Conservation (phyloP, 2,329 filamentous ascomycete species). For the Paradendryphiella salina region DNA sequence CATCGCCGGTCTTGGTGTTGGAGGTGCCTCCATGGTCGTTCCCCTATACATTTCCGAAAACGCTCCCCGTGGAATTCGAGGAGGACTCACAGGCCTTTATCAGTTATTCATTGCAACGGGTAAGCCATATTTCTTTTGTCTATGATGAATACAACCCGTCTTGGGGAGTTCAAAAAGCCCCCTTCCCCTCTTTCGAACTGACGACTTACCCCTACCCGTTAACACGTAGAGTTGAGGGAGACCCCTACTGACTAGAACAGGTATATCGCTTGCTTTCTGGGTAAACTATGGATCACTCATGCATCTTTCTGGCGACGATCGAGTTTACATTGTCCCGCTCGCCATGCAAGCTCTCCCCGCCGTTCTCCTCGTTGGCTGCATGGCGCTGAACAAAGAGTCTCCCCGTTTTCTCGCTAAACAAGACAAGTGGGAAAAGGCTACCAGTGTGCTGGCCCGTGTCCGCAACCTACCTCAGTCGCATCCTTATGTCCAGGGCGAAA, state of each 20-base stretch:
- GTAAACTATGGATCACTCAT: conserved; percentile 58
- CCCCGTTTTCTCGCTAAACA: conserved; percentile 69
- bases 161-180: too few relatives aligned
- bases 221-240: too few relatives aligned
- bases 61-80: conserved; percentile 61
- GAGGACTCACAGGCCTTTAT: conserved; percentile 63
- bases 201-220: too few relatives aligned
- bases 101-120: conserved; percentile 61
- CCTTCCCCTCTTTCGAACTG: too few relatives aligned
- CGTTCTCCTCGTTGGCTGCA: conserved; percentile 61
- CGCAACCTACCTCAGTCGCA: conserved; percentile 54
- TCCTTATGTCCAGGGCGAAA: conserved; percentile 43
- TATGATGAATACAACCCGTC: too few relatives aligned
- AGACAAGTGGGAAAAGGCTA: conserved; percentile 69
- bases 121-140: too few relatives aligned
- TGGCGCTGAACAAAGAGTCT: conserved; percentile 66
- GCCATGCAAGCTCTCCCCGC: conserved; percentile 68
- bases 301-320: conserved; percentile 53
- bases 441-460: conserved; percentile 59
- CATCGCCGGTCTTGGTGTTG: conserved; percentile 58
- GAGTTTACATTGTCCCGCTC: conserved; percentile 64
- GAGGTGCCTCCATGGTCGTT: conserved; percentile 60
- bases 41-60: conserved; percentile 66
- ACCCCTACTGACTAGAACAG: not conserved
- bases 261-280: conserved; percentile 57